phyloP scores from a whole-genome alignment of 1,284 basidiomycete genomes.

The Boletus holoroseus region DNA sequence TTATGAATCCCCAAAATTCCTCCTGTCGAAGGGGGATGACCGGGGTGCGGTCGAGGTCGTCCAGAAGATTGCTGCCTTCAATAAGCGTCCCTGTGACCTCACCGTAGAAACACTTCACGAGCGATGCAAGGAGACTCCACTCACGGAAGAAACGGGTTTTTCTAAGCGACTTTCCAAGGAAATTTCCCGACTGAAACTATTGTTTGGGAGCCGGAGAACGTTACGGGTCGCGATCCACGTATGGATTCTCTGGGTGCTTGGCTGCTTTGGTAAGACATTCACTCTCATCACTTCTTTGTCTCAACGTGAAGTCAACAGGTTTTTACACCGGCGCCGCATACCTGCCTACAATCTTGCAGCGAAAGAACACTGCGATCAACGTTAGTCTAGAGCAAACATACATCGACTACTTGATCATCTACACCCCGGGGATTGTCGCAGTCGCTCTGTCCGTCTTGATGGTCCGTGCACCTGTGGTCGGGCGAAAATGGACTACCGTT shows the following conservation, averaged over 20 bases:
- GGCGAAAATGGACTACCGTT: slow-evolving; percentile 20
- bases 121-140: slow-evolving; percentile 3
- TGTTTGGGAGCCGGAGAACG: slow-evolving; percentile 16
- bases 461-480: slow-evolving; percentile 17
- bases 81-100: slow-evolving; percentile 11
- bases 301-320: neutral
- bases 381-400: slow-evolving; percentile 13
- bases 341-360: slow-evolving; percentile 18
- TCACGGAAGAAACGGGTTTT: neutral
- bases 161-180: slow-evolving; percentile 7
- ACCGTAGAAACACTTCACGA: slow-evolving; percentile 19
- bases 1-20: slow-evolving; percentile 19
- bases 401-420: slow-evolving; percentile 10
- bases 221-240: slow-evolving; percentile 13
- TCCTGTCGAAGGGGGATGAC: slow-evolving; percentile 18
- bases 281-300: neutral
- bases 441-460: slow-evolving; percentile 8
- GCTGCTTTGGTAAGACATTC: slow-evolving; percentile 11
- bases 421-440: slow-evolving; percentile 11
- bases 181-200: slow-evolving; percentile 10
- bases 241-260: slow-evolving; percentile 18
- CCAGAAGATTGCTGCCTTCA: slow-evolving; percentile 19
- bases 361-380: slow-evolving; percentile 15
- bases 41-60: slow-evolving; percentile 16
- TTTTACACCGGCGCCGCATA: slow-evolving; percentile 2